A percentile compares a stretch with the other conserved stretches of the same genome.
These are phyloP conservation scores for Boeremia lycopersici DNA, from an alignment of 2,329 filamentous ascomycete species.

Conservation along the genomic window DNA sequence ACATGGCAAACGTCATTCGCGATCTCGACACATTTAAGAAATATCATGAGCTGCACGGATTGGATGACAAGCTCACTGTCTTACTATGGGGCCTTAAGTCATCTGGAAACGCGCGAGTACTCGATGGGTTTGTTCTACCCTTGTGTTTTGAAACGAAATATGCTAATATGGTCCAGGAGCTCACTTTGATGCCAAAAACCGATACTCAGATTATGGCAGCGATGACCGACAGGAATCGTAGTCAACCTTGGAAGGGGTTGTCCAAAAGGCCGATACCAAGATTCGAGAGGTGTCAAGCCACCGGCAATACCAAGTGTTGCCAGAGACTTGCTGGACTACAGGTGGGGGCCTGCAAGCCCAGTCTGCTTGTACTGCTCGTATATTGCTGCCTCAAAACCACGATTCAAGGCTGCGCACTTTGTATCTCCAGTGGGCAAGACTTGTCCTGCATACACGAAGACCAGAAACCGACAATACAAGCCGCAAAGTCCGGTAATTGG, in stretches of 20 bases:
- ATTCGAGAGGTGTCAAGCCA: neutral
- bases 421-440: conserved; percentile 39
- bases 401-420: conserved; percentile 18
- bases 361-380: conserved; percentile 24
- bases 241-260: no score
- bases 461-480: no score
- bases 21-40: conserved; percentile 25
- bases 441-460: conserved; percentile 37
- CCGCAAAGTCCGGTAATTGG: conserved; percentile 39
- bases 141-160: no score
- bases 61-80: conserved; percentile 24
- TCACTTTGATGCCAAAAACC: neutral
- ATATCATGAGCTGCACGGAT: conserved; percentile 18
- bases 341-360: conserved; percentile 1
- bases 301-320: no score
- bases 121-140: neutral
- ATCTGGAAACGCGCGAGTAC: conserved; percentile 3
- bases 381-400: conserved; percentile 29
- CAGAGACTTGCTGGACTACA: neutral
- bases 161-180: neutral
- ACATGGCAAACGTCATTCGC: conserved; percentile 26
- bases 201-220: no score
- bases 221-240: no score
- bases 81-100: conserved; percentile 30
- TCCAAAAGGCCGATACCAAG: neutral